Evolutionary conservation across 2,329 filamentous ascomycete species (phyloP), one percentile per base, ranked within the genome.

Genomic region (Calonectria pauciramosa): DNA sequence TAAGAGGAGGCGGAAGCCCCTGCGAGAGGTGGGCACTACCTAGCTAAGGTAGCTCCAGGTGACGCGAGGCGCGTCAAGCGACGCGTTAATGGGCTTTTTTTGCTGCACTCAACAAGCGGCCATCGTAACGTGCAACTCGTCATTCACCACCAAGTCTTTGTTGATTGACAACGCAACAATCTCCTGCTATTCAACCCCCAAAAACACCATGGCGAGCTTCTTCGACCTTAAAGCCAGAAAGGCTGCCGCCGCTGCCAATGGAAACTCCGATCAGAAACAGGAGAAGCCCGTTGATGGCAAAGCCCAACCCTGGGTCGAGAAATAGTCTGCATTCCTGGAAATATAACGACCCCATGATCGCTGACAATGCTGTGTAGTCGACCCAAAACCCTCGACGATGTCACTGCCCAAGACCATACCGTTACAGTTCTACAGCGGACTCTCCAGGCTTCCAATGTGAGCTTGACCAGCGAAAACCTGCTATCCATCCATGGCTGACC

Each of bases 331-430:
- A 34, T 23, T 28, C 51, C 67, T n/a, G n/a, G 16, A n/a, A 30
- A 52, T 14, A 4, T 6, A 26, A 52, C 28, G 10, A 26, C 30
- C 18, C n/a, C 5, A 44, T 18, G 47, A 54, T 64, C 16, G 52
- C 78, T 79, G 51, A 81, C 64, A 70, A 32, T 20, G 28, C 20
- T 41, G 2, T 11, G 3, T 78, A 99, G 96, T 84, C 96, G 97
- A 56, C 97, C 97, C 34, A 98, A 97, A 86, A 96, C 93, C 14
- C 92, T 99, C 65, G 94, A 93, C 83, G 97, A 99, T 91, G 96
- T 99, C 77, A 95, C 97, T 26, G 96, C 96, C 16, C 97, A 99
- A 91, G 97, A 99, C 82, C 97, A 99, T 86, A 99, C 97, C 10
- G 94, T 98, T 72, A 96, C 94, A 70, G 94, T 99, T 79, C 93